These are phyloP conservation scores for Coriolopsis trogii DNA, from an alignment of 1,284 basidiomycete species.

Conservation along the genomic window DNA sequence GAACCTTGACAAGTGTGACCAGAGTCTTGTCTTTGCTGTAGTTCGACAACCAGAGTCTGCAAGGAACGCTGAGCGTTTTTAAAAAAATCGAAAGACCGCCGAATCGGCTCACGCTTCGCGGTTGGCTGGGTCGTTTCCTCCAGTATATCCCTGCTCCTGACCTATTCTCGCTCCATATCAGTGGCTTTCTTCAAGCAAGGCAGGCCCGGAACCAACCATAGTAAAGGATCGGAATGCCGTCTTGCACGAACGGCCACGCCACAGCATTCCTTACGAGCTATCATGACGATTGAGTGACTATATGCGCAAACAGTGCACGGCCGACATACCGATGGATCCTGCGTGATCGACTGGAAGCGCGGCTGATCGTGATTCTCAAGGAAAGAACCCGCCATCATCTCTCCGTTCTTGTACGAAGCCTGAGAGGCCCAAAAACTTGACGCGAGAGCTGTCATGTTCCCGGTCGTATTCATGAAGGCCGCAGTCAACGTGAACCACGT, in stretches of 20 bases:
- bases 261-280: slow-evolving; percentile 33
- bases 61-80: slow-evolving; percentile 4
- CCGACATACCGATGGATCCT: slow-evolving; percentile 58
- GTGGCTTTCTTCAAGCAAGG: slow-evolving; percentile 27
- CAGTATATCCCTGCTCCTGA: slow-evolving; percentile 36
- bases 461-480: slow-evolving; percentile 63
- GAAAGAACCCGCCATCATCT: slow-evolving; percentile 62
- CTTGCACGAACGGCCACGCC: slow-evolving; percentile 47
- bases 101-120: slow-evolving; percentile 57
- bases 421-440: slow-evolving; percentile 56
- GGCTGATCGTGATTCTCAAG: slow-evolving; percentile 85
- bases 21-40: slow-evolving; percentile 53
- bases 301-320: slow-evolving; percentile 27
- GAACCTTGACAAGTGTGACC: slow-evolving; percentile 51
- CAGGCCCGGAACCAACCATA: slow-evolving; percentile 48
- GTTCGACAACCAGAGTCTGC: slow-evolving; percentile 60
- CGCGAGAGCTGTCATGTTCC: slow-evolving; percentile 63
- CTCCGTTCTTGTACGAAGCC: slow-evolving; percentile 48
- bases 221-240: slow-evolving; percentile 79
- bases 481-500: slow-evolving; percentile 66
- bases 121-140: slow-evolving; percentile 47
- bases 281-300: slow-evolving; percentile 47
- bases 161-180: slow-evolving; percentile 10
- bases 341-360: slow-evolving; percentile 66
- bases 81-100: slow-evolving; percentile 1